Conservation (phyloP, 2,329 filamentous ascomycete species). For the Simplicillium aogashimaense region DNA sequence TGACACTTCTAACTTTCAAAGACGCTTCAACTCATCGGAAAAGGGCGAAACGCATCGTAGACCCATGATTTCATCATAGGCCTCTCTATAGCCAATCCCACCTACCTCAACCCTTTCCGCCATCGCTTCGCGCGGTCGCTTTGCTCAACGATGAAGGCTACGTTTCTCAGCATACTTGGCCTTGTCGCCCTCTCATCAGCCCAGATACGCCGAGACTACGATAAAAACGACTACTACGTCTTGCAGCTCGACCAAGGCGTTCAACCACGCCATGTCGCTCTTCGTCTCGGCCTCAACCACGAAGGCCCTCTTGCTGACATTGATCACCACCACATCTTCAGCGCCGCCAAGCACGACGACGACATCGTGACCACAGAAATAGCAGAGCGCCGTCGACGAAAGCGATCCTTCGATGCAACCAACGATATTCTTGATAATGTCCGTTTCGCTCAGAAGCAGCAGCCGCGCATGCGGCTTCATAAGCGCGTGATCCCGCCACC, state of each 20-base stretch:
- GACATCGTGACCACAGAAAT: slow-evolving; percentile 49
- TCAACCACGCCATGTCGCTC: slow-evolving; percentile 60
- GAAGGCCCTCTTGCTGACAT: slow-evolving; percentile 76
- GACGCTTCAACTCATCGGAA: too few relatives aligned
- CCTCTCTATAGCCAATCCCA: too few relatives aligned
- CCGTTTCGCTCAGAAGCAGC: slow-evolving; percentile 68
- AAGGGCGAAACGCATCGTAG: too few relatives aligned
- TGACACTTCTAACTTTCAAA: too few relatives aligned
- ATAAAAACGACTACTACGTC: slow-evolving; percentile 84
- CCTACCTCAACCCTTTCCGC: too few relatives aligned
- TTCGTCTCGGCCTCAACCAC: slow-evolving; percentile 63
- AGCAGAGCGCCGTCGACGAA: slow-evolving; percentile 47
- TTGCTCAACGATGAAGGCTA: slow-evolving; percentile 2
- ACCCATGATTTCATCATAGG: too few relatives aligned
- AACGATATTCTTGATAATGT: slow-evolving; percentile 61
- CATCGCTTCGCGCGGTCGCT: too few relatives aligned
- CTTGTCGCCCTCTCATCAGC: slow-evolving; percentile 38
- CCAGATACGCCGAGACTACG: slow-evolving; percentile 58
- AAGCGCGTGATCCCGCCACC: slow-evolving; percentile 38
- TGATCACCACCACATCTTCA: slow-evolving; percentile 76
- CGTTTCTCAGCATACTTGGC: slow-evolving; percentile 17
- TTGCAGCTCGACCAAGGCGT: slow-evolving; percentile 64
- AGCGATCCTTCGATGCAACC: slow-evolving; percentile 38
- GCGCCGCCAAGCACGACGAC: slow-evolving; percentile 50
- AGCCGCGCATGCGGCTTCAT: slow-evolving; percentile 37